Base-by-base conservation (phyloP, 352 stramenopile species). In the Pythium chondricola region DNA sequence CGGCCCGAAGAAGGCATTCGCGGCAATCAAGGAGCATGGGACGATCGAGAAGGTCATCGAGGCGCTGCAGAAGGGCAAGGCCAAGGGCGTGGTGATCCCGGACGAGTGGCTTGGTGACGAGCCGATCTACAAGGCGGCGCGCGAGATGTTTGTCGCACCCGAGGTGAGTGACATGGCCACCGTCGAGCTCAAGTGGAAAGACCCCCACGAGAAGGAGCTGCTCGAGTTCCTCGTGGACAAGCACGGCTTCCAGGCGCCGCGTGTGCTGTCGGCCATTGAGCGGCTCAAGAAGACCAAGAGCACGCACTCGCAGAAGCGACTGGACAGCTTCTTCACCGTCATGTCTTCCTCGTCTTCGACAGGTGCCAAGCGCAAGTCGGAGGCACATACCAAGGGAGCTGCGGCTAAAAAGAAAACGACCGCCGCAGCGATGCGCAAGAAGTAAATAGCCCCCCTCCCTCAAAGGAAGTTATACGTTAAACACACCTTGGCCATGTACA, bases 1-100 rank as follows among this genome's bases (percentile, higher is more conserved):
- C 29, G 97, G 97, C 10, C 97, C 97, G 0, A 99, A 99, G 73
- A 99, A 97, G 52, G 96, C 97, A 3, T 80, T 97, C 20, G 96
- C 96, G 36, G 85, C 98, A 17, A 98, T 99, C 49, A 88, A 94
- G 43, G 91, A 98, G 53, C 85, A 99, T 71, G 85, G 92, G 43
- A 86, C 52, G 25, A 98, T 99, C 64, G 96, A 99, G 58, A 94
- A 85, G 20, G 96, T 98, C 43, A 42, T 99, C 30, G 81, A 94
- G 32, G 63, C 76, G 39, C 65, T 98, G 43, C 77, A 97, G 59
- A 77, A 93, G 40, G 82, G 72, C 59, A 88, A 80, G 59, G 75
- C 66, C 65, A 93, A 93, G 56, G 83, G 83, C 33, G 65, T 93
- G 18, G 64, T 85, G 31, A 88, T 88, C 51, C 83, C 83, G 0